Conservation (phyloP, 164 flowering plant genomes). For the Sedum album region DNA sequence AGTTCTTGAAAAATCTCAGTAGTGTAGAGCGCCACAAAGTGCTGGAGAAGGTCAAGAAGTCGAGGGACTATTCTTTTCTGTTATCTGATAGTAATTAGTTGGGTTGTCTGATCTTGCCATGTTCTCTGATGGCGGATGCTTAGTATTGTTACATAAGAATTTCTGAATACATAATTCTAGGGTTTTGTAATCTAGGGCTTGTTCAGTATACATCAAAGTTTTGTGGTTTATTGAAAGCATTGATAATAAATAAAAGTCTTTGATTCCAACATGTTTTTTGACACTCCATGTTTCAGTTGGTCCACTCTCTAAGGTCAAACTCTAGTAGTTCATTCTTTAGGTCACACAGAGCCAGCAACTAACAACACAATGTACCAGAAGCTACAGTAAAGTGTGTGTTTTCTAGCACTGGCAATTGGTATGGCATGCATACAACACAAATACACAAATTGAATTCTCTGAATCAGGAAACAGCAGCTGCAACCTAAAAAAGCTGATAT, state of each 20-base stretch:
- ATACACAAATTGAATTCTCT: background rate
- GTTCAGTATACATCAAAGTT: background rate
- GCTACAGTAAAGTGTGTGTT: background rate
- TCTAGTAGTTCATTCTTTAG: background rate
- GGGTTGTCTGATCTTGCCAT: background rate
- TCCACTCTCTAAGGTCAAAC: background rate
- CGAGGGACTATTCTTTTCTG: background rate
- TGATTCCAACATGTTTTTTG: background rate
- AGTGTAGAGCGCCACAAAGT: background rate
- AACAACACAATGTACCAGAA: background rate
- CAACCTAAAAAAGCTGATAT: background rate
- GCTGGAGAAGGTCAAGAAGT: background rate
- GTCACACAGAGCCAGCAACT: background rate
- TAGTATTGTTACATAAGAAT: too few species aligned
- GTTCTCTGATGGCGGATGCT: too few species aligned
- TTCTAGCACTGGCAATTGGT: background rate
- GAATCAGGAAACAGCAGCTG: background rate
- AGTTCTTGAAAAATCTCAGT: background rate
- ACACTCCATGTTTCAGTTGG: background rate
- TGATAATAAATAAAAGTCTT: too few species aligned
- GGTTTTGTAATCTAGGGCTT: background rate
- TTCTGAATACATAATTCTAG: background rate
- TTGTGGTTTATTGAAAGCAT: background rate
- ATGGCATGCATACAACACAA: slow-evolving; percentile 1
- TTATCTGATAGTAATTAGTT: background rate